Evolutionary conservation across 1,284 basidiomycete genomes (phyloP), one percentile per base, ranked within the genome.

Genomic region (Uromyces viciae-fabae): DNA sequence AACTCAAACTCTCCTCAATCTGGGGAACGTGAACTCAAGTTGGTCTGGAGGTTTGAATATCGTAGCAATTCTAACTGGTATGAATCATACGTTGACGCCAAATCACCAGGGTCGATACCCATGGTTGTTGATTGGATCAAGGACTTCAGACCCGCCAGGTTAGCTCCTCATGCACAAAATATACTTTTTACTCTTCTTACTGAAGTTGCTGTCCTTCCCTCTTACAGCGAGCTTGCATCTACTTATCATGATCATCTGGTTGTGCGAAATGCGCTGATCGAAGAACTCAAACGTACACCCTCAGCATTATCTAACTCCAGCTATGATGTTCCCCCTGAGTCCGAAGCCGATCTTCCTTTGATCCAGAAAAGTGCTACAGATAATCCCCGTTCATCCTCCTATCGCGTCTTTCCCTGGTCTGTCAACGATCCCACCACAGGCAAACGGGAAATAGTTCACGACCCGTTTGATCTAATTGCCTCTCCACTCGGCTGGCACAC

Each of bases 401-500:
- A 84, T 83, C 82, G 83, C 38, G 84, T 84, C 42, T 84, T 81
- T 82, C 82, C 83, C 4, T 84, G 84, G 84, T 82, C 82, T 14
- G 72, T 81, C 40, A 83, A 84, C 82, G 82, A 82, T 40, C 81
- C 83, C 31, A 73, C 81, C 60, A 82, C 82, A 66, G 84, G 82
- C 82, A 83, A 84, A 79, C 82, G 84, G 4, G 36, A 52, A 69
- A 42, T 83, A 14, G 79, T 84, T 28, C 80, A 74, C 33, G 82
- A 82, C 69, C 83, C 82, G 22, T 78, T 81, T 46, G 78, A 84
- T 69, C 76, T 81, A 52, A 72, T 83, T 33, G 84, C 84, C 62
- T 94, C 92, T 64, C 94, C 95, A 31, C 88, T 89, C 46, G 95
- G 95, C 17, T 98, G 95, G 95, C 94, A 97, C 85, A 83, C 86